These are phyloP conservation scores for Rhizophagus prolifer DNA, from an alignment of 192 early-diverging fungal species.

Conservation along the genomic window DNA sequence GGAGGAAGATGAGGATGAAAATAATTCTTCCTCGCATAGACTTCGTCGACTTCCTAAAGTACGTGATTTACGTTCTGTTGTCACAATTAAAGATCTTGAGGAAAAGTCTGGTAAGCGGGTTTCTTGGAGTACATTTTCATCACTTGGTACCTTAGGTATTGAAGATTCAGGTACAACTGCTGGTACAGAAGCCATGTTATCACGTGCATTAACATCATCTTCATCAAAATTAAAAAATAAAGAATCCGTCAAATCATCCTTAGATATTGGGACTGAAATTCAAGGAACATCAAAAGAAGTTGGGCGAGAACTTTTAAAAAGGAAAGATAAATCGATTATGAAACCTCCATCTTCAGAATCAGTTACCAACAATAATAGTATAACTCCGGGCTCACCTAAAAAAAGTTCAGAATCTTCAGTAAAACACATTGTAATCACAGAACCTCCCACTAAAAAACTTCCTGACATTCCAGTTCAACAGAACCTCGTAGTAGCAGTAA, in stretches of 20 bases:
- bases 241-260: neutral
- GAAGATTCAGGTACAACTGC: neutral
- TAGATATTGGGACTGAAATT: neutral
- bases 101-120: constrained; percentile 6
- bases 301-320: neutral
- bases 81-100: constrained; percentile 15
- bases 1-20: neutral
- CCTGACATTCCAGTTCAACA: neutral
- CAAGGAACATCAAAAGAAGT: neutral
- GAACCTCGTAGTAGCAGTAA: neutral
- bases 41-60: constrained; percentile 13
- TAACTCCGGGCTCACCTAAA: neutral
- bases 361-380: neutral
- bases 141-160: neutral
- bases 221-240: neutral
- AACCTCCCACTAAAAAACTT: neutral
- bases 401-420: neutral
- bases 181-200: neutral
- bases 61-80: constrained; percentile 5
- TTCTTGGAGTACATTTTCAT: constrained; percentile 6
- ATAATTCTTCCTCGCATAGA: neutral
- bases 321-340: neutral
- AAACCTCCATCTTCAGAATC: neutral
- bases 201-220: neutral
- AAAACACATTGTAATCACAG: neutral